phyloP scores from a whole-genome alignment of 2,329 filamentous ascomycete species.

The Sarocladium kiliense region DNA sequence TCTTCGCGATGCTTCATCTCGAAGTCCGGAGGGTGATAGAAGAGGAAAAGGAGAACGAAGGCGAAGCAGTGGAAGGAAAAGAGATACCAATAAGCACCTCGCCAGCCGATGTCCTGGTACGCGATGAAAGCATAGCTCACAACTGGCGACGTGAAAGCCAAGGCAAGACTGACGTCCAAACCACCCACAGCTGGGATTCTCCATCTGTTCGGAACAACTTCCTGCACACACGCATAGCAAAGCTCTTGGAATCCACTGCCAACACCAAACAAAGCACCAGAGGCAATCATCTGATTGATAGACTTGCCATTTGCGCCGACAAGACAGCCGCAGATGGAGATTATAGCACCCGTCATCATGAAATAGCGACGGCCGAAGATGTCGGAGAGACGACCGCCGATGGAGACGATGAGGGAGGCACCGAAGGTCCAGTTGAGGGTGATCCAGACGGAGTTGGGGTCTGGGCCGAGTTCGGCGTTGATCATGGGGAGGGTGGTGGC shows the following conservation, averaged over 20 bases:
- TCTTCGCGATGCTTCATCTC: constrained; percentile 25
- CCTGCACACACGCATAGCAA: constrained; percentile 29
- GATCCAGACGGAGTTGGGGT: constrained; percentile 29
- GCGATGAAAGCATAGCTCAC: constrained; percentile 8
- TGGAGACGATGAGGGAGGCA: constrained; percentile 27
- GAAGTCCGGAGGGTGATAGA: constrained; percentile 31
- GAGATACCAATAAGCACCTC: constrained; percentile 8
- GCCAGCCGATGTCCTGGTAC: constrained; percentile 8
- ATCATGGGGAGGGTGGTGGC: constrained; percentile 26
- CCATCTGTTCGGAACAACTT: constrained; percentile 31
- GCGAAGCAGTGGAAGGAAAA: constrained; percentile 15
- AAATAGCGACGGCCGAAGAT: constrained; percentile 35
- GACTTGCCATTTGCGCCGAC: constrained; percentile 31
- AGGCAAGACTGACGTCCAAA: constrained; percentile 23
- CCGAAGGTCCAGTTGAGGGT: constrained; percentile 26
- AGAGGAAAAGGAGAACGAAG: constrained; percentile 18
- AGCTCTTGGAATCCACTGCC: constrained; percentile 34
- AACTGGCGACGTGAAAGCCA: constrained; percentile 5
- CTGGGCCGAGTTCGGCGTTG: constrained; percentile 27
- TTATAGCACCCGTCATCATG: constrained; percentile 27
- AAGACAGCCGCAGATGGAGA: constrained; percentile 29
- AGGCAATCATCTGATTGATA: constrained; percentile 35
- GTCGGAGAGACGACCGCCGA: constrained; percentile 30
- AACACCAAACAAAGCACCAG: constrained; percentile 33
- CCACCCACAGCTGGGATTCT: constrained; percentile 31